Evolutionary conservation across 2,329 filamentous ascomycete species (phyloP), one percentile per base, ranked within the genome.

Genomic region (Diplodia sapinea): DNA sequence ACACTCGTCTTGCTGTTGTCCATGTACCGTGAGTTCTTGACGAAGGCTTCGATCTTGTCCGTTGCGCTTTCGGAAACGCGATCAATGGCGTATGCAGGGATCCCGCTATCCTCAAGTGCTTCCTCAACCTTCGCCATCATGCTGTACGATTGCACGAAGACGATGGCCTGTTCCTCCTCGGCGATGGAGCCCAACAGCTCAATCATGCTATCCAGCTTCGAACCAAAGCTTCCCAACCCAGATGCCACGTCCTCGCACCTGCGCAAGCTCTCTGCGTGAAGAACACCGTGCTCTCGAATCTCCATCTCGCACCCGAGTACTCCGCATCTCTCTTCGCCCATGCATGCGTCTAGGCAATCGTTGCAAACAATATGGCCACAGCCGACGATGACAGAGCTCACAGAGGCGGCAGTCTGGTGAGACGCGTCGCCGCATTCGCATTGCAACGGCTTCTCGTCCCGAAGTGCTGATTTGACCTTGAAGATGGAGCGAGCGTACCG

Each of bases 101-200:
- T 78, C 1, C 70, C 68, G 3, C 69, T 69, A 12, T 69, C 69
- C 1, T 70, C 26, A 2, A 84, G 73, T 0, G 81, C 78, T 0
- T 72, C 26, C 5, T 71, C 67, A 2, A 82, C 74, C 61, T 79
- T 75, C 2, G 77, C 68, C 62, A 85, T 78, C 38, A 86, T 75
- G 13, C 82, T 78, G 0, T 74, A 72, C 54, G 81, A 85, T 67
- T 88, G 86, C 1, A 86, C 80, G 72, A 89, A 88, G 1, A 89
- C 70, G 8, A 89, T 75, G 0, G 83, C 82, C 68, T 84, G 81
- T n/a, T 89, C 85, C 0, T 78, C 72, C 0, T 73, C 49, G 3
- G 49, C 36, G n/a, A 56, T 50, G 26, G 29, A 15, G 0, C 76
- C 76, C 38, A 88, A 76, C 3, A 87, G 73, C 0, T 78, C 69